phyloP scores from a whole-genome alignment of 352 stramenopile genomes.

The Phytopythium helicoides region DNA sequence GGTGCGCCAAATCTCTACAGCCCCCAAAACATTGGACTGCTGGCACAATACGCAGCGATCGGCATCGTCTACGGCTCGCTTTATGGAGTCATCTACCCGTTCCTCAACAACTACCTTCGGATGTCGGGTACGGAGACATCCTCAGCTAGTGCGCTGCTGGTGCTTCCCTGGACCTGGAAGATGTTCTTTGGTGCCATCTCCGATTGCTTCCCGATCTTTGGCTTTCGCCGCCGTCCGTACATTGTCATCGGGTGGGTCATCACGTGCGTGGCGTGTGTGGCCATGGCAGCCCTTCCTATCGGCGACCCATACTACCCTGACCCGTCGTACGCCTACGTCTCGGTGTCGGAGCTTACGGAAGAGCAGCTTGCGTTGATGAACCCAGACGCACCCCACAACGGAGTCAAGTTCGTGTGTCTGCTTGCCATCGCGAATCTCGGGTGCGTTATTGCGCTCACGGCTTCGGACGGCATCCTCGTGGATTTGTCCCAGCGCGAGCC shows the following conservation, averaged over 20 bases:
- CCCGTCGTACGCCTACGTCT: slow-evolving; percentile 23
- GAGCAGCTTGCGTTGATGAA: slow-evolving; percentile 49
- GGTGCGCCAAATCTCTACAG: slow-evolving; percentile 25
- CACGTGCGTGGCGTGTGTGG: slow-evolving; percentile 26
- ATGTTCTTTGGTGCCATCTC: slow-evolving; percentile 81
- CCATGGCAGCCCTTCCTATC: slow-evolving; percentile 34
- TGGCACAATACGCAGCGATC: slow-evolving; percentile 47
- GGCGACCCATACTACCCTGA: slow-evolving; percentile 58
- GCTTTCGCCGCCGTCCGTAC: slow-evolving; percentile 78
- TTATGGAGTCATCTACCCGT: slow-evolving; percentile 41
- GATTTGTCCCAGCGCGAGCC: slow-evolving; percentile 62
- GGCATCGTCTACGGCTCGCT: slow-evolving; percentile 49
- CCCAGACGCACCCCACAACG: slow-evolving; percentile 32
- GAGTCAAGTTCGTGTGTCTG: slow-evolving; percentile 50
- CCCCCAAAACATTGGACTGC: slow-evolving; percentile 35
- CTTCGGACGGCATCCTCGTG: slow-evolving; percentile 45
- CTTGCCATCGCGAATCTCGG: slow-evolving; percentile 58
- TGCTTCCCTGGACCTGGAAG: slow-evolving; percentile 79
- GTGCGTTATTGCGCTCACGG: slow-evolving; percentile 51
- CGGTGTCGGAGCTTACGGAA: slow-evolving; percentile 23
- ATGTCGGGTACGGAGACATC: slow-evolving; percentile 40
- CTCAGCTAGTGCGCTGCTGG: slow-evolving; percentile 44
- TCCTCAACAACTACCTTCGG: slow-evolving; percentile 52
- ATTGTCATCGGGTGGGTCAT: slow-evolving; percentile 73
- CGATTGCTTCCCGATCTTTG: slow-evolving; percentile 85